These are phyloP conservation scores for Tremella mesenterica DNA, from an alignment of 768 basidiomycete species.

Conservation along the genomic window DNA sequence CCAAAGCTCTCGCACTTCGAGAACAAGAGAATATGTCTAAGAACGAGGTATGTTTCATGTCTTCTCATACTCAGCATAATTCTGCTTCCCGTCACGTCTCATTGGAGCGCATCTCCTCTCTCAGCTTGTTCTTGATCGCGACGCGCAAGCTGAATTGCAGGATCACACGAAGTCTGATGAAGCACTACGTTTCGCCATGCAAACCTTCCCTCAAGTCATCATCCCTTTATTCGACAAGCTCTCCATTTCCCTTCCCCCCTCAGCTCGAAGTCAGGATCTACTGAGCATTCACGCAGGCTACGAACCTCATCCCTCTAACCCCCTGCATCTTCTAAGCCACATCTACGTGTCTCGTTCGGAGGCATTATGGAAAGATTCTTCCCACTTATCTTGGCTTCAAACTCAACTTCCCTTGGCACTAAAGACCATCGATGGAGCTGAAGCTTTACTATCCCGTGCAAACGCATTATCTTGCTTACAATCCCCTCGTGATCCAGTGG, in stretches of 20 bases:
- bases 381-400: slow-evolving; percentile 60
- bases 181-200: slow-evolving; percentile 65
- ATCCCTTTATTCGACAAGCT: slow-evolving; percentile 78
- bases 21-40: slow-evolving; percentile 49
- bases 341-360: slow-evolving; percentile 74
- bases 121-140: too few species aligned
- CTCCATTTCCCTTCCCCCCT: slow-evolving; percentile 57
- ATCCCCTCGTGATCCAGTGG: slow-evolving; percentile 26
- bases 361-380: slow-evolving; percentile 71
- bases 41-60: slow-evolving; percentile 44
- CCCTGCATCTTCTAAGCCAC: slow-evolving; percentile 71
- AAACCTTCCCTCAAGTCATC: slow-evolving; percentile 69
- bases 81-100: too few species aligned
- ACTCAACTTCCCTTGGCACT: slow-evolving; percentile 52
- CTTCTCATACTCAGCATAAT: neutral
- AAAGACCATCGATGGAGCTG: slow-evolving; percentile 24
- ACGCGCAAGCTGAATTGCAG: slow-evolving; percentile 43
- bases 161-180: slow-evolving; percentile 56
- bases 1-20: slow-evolving; percentile 53
- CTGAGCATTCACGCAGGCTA: slow-evolving; percentile 65
- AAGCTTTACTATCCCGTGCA: slow-evolving; percentile 36
- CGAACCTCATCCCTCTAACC: slow-evolving; percentile 44
- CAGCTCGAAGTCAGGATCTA: slow-evolving; percentile 55
- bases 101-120: too few species aligned
- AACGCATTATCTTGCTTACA: slow-evolving; percentile 15